Evolutionary conservation across 371 early-diverging fungal species (phyloP).

Genomic region (Mucor sp.): DNA sequence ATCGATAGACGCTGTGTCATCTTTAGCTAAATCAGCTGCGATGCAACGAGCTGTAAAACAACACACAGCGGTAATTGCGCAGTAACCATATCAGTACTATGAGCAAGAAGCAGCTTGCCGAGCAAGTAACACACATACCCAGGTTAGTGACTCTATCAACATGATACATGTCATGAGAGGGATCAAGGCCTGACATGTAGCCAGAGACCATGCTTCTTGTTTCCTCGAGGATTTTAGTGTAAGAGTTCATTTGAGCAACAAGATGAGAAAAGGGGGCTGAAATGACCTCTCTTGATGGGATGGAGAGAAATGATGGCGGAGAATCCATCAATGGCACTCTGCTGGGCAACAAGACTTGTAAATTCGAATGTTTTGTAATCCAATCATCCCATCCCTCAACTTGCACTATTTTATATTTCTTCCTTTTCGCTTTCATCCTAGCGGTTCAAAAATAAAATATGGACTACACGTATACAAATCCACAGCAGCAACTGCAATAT

Average conservation of each 20-base stretch:
- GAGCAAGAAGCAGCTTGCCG: too few relatives aligned
- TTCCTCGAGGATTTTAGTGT: slow-evolving; percentile 26
- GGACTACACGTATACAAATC: slow-evolving; percentile 30
- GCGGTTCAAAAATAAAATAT: slow-evolving; percentile 6
- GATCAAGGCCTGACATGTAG: slow-evolving; percentile 69
- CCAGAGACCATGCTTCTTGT: slow-evolving; percentile 60
- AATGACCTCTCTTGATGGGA: too few relatives aligned
- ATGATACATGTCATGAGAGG: slow-evolving; percentile 82
- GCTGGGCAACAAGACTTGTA: not conserved
- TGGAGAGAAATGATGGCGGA: not conserved
- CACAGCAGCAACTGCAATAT: slow-evolving; percentile 4
- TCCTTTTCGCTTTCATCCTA: not conserved
- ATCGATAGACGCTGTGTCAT: slow-evolving; percentile 44
- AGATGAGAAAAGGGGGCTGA: not conserved
- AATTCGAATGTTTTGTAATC: not conserved
- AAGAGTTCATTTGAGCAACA: not conserved
- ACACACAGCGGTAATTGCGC: not conserved
- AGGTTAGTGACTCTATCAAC: slow-evolving; percentile 72
- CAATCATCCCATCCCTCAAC: not conserved
- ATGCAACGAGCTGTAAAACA: not conserved
- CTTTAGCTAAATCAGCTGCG: slow-evolving; percentile 49
- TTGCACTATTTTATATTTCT: not conserved
- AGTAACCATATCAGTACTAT: not conserved
- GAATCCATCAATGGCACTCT: not conserved
- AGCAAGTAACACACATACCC: slow-evolving; percentile 42